Evolutionary conservation across 1,284 basidiomycete genomes (phyloP), one percentile per base, ranked within the genome.

Genomic region (Xerocomus minutiporus): DNA sequence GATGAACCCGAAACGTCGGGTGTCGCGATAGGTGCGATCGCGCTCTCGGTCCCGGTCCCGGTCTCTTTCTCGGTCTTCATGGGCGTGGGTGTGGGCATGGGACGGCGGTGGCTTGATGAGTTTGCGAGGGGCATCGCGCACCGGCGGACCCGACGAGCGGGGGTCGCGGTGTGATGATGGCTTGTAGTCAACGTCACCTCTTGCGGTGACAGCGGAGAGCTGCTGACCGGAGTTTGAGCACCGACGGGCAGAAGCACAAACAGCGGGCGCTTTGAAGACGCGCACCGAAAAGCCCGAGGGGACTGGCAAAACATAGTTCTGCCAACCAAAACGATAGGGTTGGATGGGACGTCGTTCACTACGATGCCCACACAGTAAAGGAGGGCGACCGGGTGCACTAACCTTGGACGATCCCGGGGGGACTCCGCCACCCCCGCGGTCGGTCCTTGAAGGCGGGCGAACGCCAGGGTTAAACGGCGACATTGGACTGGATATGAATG

Each of bases 201-300:
- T 77, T 29, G 73, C 35, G 35, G 55, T 46, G 55, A 57, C 55
- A 29, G 64, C 29, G 55, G 46, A 69, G 47, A 45, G 73, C 66
- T 65, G 63, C 29, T 66, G 64, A 64, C 66, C 50, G 13, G 52
- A 44, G 35, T 51, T 56, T 65, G 42, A 71, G 61, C 70, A 71
- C 35, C 73, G 67, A 57, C 54, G 65, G 47, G 56, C 48, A 47
- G 71, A 59, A 53, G 71, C 64, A 48, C 69, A 64, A 58, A 71
- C 59, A 43, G 71, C 66, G 12, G 79, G 75, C 5, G 69, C 70
- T 68, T 81, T 81, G 67, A 80, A 78, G 28, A 79, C 69, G 54
- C 75, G 76, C 42, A 81, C 74, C 51, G 76, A 70, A 61, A 81
- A 78, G 28, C 75, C 75, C 57, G 74, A 73, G 32, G 73, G 71